phyloP scores from a whole-genome alignment of 2,329 filamentous ascomycete genomes.

The Phoma herbarum region DNA sequence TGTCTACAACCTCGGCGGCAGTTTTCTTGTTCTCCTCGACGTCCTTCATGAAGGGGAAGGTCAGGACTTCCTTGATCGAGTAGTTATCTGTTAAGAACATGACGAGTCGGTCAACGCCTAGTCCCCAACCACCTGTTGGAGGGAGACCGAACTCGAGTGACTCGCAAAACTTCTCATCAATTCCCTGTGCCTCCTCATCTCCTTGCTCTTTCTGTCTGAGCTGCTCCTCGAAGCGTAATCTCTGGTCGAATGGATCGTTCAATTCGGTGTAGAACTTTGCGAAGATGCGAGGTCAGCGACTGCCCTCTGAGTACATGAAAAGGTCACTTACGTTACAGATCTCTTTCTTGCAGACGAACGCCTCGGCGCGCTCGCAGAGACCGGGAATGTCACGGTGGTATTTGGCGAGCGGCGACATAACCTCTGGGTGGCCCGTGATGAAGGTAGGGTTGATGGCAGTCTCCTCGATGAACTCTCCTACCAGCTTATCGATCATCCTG shows the following conservation, averaged over 20 bases:
- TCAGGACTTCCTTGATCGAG: conserved; percentile 92
- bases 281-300: no score
- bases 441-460: conserved; percentile 93
- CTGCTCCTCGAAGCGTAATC: conserved; percentile 79
- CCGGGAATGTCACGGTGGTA: conserved; percentile 77
- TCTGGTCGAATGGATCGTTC: conserved; percentile 95
- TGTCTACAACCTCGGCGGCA: conserved; percentile 70
- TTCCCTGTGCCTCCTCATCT: conserved; percentile 94
- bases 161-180: conserved; percentile 95
- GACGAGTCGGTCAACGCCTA: conserved; percentile 88
- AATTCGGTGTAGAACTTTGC: conserved; percentile 98
- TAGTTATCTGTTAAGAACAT: conserved; percentile 62
- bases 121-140: conserved; percentile 94
- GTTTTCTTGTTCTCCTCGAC: conserved; percentile 58
- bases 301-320: no score
- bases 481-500: neutral
- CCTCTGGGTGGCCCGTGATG: conserved; percentile 65
- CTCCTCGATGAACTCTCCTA: conserved; percentile 72
- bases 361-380: conserved; percentile 97
- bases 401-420: conserved; percentile 97
- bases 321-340: conserved; percentile 72
- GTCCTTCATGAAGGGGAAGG: conserved; percentile 99
- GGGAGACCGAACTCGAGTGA: conserved; percentile 87
- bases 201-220: conserved; percentile 90
- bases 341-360: conserved; percentile 96